A percentile compares a stretch with the other conserved stretches of the same genome.
Evolutionary conservation across 768 basidiomycete genomes (phyloP).

Genomic region (Calvatia gigantea): DNA sequence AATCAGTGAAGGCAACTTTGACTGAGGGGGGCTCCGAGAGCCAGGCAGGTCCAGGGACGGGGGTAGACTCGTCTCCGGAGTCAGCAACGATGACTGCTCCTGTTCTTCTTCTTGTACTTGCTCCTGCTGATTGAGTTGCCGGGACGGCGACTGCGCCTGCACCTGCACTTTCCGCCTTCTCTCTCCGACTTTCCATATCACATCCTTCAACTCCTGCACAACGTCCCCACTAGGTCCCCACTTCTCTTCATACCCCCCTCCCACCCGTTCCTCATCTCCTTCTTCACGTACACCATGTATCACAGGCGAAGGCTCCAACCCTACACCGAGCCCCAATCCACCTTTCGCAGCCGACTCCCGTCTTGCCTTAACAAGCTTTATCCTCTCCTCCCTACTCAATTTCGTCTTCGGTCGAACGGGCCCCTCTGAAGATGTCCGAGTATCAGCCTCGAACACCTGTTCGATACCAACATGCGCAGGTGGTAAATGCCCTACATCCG

Average conservation of each 20-base stretch:
- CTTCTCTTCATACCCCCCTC: constrained; percentile 31
- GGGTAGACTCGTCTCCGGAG: background rate
- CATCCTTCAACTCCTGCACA: constrained; percentile 81
- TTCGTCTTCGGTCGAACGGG: constrained; percentile 61
- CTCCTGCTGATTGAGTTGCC: background rate
- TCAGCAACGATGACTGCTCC: background rate
- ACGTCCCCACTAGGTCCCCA: constrained; percentile 80
- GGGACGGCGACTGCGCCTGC: background rate
- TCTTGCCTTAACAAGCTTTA: constrained; percentile 51
- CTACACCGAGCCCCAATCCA: constrained; percentile 24
- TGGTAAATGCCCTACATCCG: constrained; percentile 54
- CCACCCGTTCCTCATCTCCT: constrained; percentile 15
- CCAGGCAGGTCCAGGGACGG: background rate
- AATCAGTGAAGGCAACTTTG: background rate
- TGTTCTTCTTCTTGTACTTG: background rate
- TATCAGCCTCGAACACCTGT: constrained; percentile 80
- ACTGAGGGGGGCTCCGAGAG: background rate
- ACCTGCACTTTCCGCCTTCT: constrained; percentile 49
- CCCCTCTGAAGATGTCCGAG: constrained; percentile 28
- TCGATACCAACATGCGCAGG: constrained; percentile 66
- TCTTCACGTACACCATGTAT: constrained; percentile 6
- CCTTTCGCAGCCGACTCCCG: constrained; percentile 38
- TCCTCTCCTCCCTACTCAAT: constrained; percentile 73
- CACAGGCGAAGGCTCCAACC: constrained; percentile 9
- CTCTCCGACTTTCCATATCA: constrained; percentile 84